Evolutionary conservation across 768 basidiomycete species (phyloP), one percentile per base, ranked within the genome.

Genomic region (Stropharia rugosoannulata): DNA sequence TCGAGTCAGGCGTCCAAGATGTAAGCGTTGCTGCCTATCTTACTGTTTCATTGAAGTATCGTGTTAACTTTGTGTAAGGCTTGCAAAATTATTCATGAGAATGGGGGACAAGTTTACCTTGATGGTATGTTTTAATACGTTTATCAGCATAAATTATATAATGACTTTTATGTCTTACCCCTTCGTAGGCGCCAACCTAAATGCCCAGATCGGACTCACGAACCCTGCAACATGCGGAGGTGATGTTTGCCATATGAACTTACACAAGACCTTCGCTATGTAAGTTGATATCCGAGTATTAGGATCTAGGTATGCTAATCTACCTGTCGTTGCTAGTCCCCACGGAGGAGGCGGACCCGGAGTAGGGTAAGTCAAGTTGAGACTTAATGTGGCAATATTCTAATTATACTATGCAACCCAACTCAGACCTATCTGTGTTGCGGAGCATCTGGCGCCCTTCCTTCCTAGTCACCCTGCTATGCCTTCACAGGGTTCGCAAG

Each of bases 261-360:
- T 98, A 36, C 97, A 99, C 79, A 99, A 98, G 75, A 96, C 95
- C 1, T 97, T 97, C 68, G 89, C 94, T 6, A 98, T 97, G 89
- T 93, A 66, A 55, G 89, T 64, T 8, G 6, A 38, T 49, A 54
- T 39, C 54, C 11, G 54, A 41, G 10, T 37, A 12, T 35, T 11
- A 51, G 18, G 42, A 38, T 51, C 15, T 54, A 19, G 2, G 1
- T 5, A 6, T 46, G 3, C 16, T 45, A 16, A n/a, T 22, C 60
- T 58, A 49, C 58, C 8, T 15, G 32, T 43, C 13, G 11, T 53
- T 37, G 32, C 1, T 52, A 95, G 92, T 66, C 96, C 96, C 39
- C 96, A 98, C 68, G 96, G 96, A 57, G 96, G 96, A 47, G 96
- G 96, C 49, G 96, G 96, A 54, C 97, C 97, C 51, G 96, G 96